These are phyloP conservation scores for Sporothrix brasiliensis DNA, from an alignment of 2,329 filamentous ascomycete genomes.

Conservation along the genomic window DNA sequence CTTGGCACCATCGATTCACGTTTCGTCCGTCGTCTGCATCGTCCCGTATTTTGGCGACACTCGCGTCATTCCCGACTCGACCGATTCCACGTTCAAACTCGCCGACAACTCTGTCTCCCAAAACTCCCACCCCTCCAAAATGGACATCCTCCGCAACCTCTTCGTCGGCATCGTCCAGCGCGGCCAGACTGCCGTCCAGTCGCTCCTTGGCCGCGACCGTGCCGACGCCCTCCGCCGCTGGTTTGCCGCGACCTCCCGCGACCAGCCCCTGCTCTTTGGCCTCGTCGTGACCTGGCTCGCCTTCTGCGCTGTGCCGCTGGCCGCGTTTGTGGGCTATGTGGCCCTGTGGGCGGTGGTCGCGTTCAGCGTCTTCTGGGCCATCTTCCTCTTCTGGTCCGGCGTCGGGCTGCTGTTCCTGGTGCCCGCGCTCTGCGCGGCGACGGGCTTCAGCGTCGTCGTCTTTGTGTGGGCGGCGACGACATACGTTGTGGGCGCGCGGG, in stretches of 20 bases:
- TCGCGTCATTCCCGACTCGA: not conserved
- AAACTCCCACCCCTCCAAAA: not conserved
- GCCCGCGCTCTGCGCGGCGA: slow-evolving; percentile 33
- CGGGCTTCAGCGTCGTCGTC: slow-evolving; percentile 20
- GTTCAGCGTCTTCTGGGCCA: slow-evolving; percentile 33
- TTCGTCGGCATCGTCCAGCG: not conserved
- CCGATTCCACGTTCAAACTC: no score
- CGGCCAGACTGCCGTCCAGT: slow-evolving; percentile 5
- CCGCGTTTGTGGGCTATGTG: slow-evolving; percentile 30
- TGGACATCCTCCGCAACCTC: slow-evolving; percentile 26
- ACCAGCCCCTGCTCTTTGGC: slow-evolving; percentile 31
- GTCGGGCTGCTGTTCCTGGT: slow-evolving; percentile 34
- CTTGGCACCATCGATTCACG: no score
- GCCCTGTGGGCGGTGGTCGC: slow-evolving; percentile 32
- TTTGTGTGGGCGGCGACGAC: slow-evolving; percentile 33
- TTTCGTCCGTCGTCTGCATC: no score
- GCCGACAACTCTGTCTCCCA: not conserved
- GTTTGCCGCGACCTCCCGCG: slow-evolving; percentile 22
- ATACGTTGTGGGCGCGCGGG: slow-evolving; percentile 23
- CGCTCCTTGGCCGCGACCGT: slow-evolving; percentile 27
- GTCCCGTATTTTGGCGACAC: no score
- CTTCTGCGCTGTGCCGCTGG: slow-evolving; percentile 29
- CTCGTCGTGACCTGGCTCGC: slow-evolving; percentile 29
- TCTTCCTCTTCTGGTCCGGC: slow-evolving; percentile 35
- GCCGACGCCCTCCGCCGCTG: slow-evolving; percentile 18